Base-by-base conservation (phyloP, 257 asterid species). In the Lycium barbarum region DNA sequence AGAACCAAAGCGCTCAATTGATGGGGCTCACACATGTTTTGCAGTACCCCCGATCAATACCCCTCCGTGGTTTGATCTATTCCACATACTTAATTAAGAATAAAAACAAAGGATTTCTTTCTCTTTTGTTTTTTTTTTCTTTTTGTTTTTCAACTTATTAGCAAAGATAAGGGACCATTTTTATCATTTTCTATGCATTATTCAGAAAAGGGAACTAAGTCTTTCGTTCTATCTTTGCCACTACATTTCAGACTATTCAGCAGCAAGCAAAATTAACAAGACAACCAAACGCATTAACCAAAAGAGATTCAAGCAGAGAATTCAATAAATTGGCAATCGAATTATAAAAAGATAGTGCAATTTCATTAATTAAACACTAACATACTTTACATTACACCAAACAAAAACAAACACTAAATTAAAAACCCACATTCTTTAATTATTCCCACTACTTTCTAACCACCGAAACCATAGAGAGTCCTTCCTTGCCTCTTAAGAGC, bases 401-500 rank as follows among this genome's bases (percentile, higher is more conserved):
- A 18, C 12, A 8, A 55, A 55, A 55, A 54, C 11, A 7, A 49
- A 49, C 55, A 49, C 55, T 9, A 49, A 49, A 49, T 49, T 14
- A 26, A 14, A 57, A 57, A 15, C 62, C 7, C 4, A 57, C 7
- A 13, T 55, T 15, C 7, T 13, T 15, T 5, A 4, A 73, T 2
- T 40, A 0, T 9, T 40, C 4, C 3, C 6, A 13, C 9, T 4
- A 6, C 1, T 3, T 43, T 7, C n/a, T 65, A 81, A 62, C 84
- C 84, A 6, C 76, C 84, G 20, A 81, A 81, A 0, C 78, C 84
- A 45, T 82, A 82, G 4, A 82, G 0, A 18, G 84, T 59, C 36
- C 84, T 18, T 12, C 84, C 84, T 35, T 81, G 84, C 15, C 84
- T 59, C 73, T 82, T 82, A 3, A 82, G 40, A 0, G 84, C 62